Conservation (phyloP, 1,139 yeast species). For the Geotrichum australiense region DNA sequence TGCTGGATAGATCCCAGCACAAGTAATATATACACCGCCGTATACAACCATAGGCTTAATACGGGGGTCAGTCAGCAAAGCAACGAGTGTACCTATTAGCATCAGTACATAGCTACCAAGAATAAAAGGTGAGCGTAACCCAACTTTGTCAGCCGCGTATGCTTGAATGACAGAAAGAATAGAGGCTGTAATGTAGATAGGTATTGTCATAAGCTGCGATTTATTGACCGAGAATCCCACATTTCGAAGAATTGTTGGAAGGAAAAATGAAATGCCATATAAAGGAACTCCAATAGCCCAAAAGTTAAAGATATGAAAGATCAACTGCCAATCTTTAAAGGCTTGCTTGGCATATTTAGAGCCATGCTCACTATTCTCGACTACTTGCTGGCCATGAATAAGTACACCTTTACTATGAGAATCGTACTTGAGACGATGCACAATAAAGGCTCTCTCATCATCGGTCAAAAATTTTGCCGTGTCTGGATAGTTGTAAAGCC, state of each 20-base stretch:
- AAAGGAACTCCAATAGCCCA: constrained; percentile 23
- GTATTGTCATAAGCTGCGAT: constrained; percentile 33
- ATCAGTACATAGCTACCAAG: constrained; percentile 27
- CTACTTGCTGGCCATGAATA: constrained; percentile 4
- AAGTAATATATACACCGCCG: constrained; percentile 35
- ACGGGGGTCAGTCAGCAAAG: constrained; percentile 21
- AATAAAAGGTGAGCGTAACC: constrained; percentile 35
- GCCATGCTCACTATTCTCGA: constrained; percentile 9
- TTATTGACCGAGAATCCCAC: constrained; percentile 29
- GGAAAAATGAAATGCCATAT: constrained; percentile 28
- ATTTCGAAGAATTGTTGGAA: constrained; percentile 33
- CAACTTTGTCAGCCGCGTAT: constrained; percentile 29
- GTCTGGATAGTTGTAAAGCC: constrained; percentile 46
- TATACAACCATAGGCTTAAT: constrained; percentile 24
- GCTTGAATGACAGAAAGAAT: constrained; percentile 32
- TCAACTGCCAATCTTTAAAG: constrained; percentile 31
- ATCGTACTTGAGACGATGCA: constrained; percentile 37
- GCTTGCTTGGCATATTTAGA: constrained; percentile 27
- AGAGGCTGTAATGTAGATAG: constrained; percentile 35
- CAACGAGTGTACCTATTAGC: constrained; percentile 33
- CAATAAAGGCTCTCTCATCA: constrained; percentile 44
- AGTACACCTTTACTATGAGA: constrained; percentile 5
- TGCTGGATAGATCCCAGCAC: constrained; percentile 34
- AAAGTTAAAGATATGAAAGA: constrained; percentile 22
- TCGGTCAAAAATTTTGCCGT: constrained; percentile 43